Evolutionary conservation across 2,329 filamentous ascomycete genomes (phyloP).

Genomic region (Aspergillus fructus): DNA sequence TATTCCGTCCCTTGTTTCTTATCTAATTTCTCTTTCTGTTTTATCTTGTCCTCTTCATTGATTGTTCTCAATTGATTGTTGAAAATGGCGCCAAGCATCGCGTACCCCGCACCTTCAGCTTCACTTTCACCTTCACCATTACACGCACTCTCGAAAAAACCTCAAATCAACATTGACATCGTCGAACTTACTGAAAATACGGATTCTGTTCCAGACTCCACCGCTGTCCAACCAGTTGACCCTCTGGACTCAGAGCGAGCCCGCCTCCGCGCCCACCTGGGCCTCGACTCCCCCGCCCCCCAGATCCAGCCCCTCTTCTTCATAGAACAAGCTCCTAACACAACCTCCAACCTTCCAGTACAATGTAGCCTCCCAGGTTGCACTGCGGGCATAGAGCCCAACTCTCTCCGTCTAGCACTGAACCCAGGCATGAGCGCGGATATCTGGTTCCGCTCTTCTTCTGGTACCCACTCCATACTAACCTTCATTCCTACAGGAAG

Average conservation of each 20-base stretch:
- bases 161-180: not conserved
- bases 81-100: conserved; percentile 1
- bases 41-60: no score
- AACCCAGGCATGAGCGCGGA: conserved; percentile 7
- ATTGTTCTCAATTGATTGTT: no score
- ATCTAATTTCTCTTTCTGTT: no score
- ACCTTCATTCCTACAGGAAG: not conserved
- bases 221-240: not conserved
- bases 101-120: not conserved
- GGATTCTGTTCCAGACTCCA: not conserved
- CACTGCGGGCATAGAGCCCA: not conserved
- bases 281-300: conserved; percentile 1
- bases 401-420: conserved; percentile 1
- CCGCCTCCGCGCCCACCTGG: conserved; percentile 5
- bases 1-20: no score
- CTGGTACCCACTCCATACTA: not conserved
- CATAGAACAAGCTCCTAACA: conserved; percentile 6
- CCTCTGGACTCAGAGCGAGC: not conserved
- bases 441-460: conserved; percentile 7
- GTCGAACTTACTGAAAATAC: not conserved
- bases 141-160: not conserved
- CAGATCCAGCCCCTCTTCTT: conserved; percentile 10
- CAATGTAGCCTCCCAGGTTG: conserved; percentile 6
- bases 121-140: not conserved
- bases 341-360: not conserved